phyloP scores from a whole-genome alignment of 495 filamentous ascomycete species.

The Aspergillus funiculosus region DNA sequence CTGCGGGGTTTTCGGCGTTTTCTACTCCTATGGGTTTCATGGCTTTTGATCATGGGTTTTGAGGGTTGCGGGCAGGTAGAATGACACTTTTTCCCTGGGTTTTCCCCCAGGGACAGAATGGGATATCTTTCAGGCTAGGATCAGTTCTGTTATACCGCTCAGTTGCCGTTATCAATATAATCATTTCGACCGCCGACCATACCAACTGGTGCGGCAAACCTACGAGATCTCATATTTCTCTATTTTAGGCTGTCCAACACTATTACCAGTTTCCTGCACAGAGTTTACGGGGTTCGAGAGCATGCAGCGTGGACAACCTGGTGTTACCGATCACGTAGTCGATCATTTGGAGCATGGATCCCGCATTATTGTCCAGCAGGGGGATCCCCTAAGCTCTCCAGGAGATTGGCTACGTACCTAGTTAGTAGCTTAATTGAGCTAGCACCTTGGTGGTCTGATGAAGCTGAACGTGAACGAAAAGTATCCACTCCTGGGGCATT shows the following conservation, averaged over 20 bases:
- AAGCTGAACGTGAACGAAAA: too few species aligned
- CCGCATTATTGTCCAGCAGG: too few species aligned
- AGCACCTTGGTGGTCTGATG: too few species aligned
- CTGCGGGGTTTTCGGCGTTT: slow-evolving; percentile 45
- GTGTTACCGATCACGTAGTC: too few species aligned
- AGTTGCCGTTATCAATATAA: slow-evolving; percentile 25
- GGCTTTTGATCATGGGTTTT: slow-evolving; percentile 27
- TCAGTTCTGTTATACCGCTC: slow-evolving; percentile 18
- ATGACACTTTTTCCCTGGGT: slow-evolving; percentile 16
- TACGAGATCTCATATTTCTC: slow-evolving; percentile 6
- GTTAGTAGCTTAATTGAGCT: too few species aligned
- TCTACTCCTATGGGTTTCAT: slow-evolving; percentile 28
- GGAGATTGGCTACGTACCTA: too few species aligned
- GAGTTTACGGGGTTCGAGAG: too few species aligned
- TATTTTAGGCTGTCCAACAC: neutral
- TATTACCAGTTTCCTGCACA: too few species aligned
- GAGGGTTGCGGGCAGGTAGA: slow-evolving; percentile 24
- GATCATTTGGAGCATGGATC: too few species aligned
- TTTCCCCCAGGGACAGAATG: slow-evolving; percentile 21
- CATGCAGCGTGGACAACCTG: too few species aligned
- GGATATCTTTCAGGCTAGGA: slow-evolving; percentile 19
- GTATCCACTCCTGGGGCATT: too few species aligned
- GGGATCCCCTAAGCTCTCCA: too few species aligned
- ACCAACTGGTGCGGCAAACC: slow-evolving; percentile 19
- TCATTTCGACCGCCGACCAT: slow-evolving; percentile 21